Evolutionary conservation across 148 eudicot genomes (phyloP), one percentile per base, ranked within the genome.

Genomic region (Rhododendron mucronatum): DNA sequence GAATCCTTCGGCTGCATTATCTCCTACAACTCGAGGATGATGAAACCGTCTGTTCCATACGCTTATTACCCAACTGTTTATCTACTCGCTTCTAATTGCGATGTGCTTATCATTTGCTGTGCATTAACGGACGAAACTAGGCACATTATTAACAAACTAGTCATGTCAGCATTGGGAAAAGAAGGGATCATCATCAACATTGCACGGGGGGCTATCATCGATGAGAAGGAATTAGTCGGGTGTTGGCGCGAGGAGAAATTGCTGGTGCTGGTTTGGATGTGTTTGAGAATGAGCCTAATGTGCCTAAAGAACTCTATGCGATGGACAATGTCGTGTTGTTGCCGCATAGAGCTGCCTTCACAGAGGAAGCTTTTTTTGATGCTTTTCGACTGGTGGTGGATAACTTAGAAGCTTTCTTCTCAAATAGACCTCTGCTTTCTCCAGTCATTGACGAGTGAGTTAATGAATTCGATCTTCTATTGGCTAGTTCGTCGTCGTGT

Each of bases 191-290:
- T 95, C 12, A 81, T 95, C 6, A 95, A 95, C 48, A 88, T 94
- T 44, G 92, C 93, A 1, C 93, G 97, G 1, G 98, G 98, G 44
- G 88, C 92, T 39, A 85, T 92, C 33, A 85, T 95, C 0, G 90
- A 95, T 50, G 96, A 95, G 89, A 85, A 87, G 45, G 96, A 88
- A 84, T 82, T 94, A 53, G 93, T 93, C 9, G 50, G 59, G 41
- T 90, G 88, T 84, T 95, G 87, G 78, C 83, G 78, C 82, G 85
- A 78, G 92, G 93, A 26, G 89, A 90, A 76, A 92, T 96, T 77
- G 94, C 91, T 1, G 98, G 97, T 59, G 98, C 96, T 82, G 97
- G 96, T 4, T 82, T 96, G 65, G 97, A 96, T 84, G 98, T 92
- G 84, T 94, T 92, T 84, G 97, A 92, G 88, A 77, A 92, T 37